phyloP scores from a whole-genome alignment of 345 rosid species.

The Heritiera fomes region DNA sequence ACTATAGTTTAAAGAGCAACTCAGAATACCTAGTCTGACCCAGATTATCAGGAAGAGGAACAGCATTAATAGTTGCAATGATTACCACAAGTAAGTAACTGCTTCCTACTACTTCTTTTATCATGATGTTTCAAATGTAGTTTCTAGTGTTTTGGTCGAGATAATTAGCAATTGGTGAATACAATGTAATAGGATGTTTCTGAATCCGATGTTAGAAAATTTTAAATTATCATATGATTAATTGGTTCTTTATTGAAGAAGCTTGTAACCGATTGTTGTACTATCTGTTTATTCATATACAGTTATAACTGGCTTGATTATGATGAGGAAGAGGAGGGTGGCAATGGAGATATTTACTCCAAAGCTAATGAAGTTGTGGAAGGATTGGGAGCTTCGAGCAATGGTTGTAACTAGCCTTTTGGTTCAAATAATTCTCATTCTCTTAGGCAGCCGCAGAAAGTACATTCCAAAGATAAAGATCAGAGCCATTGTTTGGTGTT shows the following conservation, averaged over 20 bases:
- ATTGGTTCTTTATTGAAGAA: no score
- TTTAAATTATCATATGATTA: neutral
- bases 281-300: neutral
- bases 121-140: neutral
- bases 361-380: slow-evolving; percentile 10
- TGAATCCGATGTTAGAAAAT: neutral
- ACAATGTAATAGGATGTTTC: neutral
- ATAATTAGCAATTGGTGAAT: neutral
- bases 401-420: slow-evolving; percentile 14
- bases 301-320: slow-evolving; percentile 13
- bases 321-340: neutral
- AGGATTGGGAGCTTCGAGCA: slow-evolving; percentile 18
- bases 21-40: neutral
- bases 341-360: neutral
- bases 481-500: slow-evolving; percentile 27
- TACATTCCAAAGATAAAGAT: neutral
- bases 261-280: neutral
- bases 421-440: slow-evolving; percentile 12
- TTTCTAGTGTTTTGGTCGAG: neutral
- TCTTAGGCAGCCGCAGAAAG: neutral
- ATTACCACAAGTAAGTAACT: slow-evolving; percentile 13
- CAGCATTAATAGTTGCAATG: neutral
- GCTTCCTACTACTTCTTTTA: slow-evolving; percentile 1
- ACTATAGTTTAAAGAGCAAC: neutral
- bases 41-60: neutral